Evolutionary conservation across 108 stramenopile species (phyloP).

Genomic region (Poteriospumella lacustris): DNA sequence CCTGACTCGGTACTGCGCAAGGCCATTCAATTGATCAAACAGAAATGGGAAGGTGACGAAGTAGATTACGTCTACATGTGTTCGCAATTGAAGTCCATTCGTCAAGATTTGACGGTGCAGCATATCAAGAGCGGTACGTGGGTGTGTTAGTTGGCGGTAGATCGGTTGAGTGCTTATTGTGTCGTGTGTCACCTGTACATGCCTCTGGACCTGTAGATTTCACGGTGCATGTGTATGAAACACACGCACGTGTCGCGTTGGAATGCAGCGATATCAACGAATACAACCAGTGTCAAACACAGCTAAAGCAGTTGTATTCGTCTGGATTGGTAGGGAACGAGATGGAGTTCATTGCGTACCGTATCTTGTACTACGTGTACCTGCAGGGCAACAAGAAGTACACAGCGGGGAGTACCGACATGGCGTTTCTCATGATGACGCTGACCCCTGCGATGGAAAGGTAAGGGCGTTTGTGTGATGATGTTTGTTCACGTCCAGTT

Average conservation of each 20-base stretch:
- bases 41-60: conserved; percentile 47
- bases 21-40: conserved; percentile 62
- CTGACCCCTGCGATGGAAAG: conserved; percentile 7
- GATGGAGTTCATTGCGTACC: conserved; percentile 69
- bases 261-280: conserved; percentile 74
- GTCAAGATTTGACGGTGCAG: conserved; percentile 91
- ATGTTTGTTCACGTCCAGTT: neutral
- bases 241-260: conserved; percentile 84
- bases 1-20: conserved; percentile 59
- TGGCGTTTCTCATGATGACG: conserved; percentile 35
- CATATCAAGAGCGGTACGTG: conserved; percentile 61
- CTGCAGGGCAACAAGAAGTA: conserved; percentile 47
- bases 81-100: conserved; percentile 82
- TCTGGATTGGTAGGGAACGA: conserved; percentile 28
- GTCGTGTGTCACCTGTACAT: too few relatives aligned
- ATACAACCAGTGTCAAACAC: conserved; percentile 92
- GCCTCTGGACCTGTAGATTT: conserved; percentile 48
- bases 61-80: conserved; percentile 82
- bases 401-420: conserved; percentile 37
- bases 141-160: neutral
- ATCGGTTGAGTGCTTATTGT: too few relatives aligned
- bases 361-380: conserved; percentile 63
- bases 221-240: conserved; percentile 84
- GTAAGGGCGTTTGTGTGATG: neutral
- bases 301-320: conserved; percentile 58